Evolutionary conservation across 768 basidiomycete genomes (phyloP), one percentile per base, ranked within the genome.

Genomic region (Hygrophorus pudorinus): DNA sequence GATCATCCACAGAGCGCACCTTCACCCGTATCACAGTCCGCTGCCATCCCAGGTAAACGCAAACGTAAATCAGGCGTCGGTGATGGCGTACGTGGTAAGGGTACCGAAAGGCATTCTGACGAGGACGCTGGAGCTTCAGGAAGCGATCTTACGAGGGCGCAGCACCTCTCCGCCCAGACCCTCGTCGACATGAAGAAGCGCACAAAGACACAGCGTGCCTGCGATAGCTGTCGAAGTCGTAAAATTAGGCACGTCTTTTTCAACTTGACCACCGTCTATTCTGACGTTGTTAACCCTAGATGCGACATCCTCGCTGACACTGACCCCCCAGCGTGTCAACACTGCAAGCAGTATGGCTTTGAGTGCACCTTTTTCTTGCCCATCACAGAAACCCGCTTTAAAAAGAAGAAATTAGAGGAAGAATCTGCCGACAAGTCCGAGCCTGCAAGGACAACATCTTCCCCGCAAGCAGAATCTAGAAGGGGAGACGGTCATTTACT

Each of bases 341-440:
- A 97, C 61, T 98, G 94, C 74, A 87, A 89, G 57, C 88, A 91
- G 58, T 90, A 91, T 55, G 75, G 78, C 35, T 88, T 92, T 53
- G 90, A 94, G 51, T 96, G 94, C 61, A 96, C 93, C 4, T 96
- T 93, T 66, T 94, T 96, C 71, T 78, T 98, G 10, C 96, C 96
- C 32, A 99, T 99, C 54, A 90, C 94, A 8, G 96, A 98, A 63
- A 99, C 96, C 0, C 82, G 96, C 14, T 99, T 97, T 75, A 97
- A 97, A 68, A 96, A 96, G 71, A 91, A 91, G 67, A 84, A 85
- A 52, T 46, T 80, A 35, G 85, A 91, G 55, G 81, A 87, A 53
- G 85, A 85, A 41, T 63, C 67, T 2, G 64, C 65, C 0, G 61
- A 44, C 3, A 68, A 70, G 40, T 18, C 53, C 5, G 66, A 67